A percentile compares a stretch with the other conserved stretches of the same genome.
Evolutionary conservation across 2,329 filamentous ascomycete genomes (phyloP).

Genomic region (Byssothecium circinans): DNA sequence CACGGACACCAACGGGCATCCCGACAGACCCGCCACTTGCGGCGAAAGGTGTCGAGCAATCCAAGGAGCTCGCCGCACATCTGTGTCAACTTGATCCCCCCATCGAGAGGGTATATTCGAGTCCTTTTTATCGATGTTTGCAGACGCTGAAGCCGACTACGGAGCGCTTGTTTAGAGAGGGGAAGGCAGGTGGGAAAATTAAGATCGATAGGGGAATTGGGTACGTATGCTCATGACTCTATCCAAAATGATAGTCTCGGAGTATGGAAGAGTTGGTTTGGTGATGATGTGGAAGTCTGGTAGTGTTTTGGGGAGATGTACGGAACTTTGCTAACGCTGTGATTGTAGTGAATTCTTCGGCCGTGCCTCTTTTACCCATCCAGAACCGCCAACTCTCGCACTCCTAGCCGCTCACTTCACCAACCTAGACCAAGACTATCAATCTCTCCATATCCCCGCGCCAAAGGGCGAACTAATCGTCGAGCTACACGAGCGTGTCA

Average conservation of each 20-base stretch:
- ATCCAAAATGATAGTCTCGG: too few species aligned
- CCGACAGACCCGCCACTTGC: conserved; percentile 85
- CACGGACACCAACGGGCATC: conserved; percentile 78
- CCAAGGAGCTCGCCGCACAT: conserved; percentile 71
- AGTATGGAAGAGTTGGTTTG: too few species aligned
- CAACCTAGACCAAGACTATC: conserved; percentile 59
- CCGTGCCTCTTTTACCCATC: conserved; percentile 80
- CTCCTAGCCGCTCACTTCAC: conserved; percentile 70
- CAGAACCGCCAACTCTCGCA: conserved; percentile 67
- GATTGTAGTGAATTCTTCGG: conserved; percentile 83
- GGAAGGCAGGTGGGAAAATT: conserved; percentile 45
- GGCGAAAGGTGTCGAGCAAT: conserved; percentile 81
- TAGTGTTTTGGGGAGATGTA: conserved; percentile 59
- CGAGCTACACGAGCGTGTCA: conserved; percentile 78
- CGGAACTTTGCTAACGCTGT: conserved; percentile 20
- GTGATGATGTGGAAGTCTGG: too few species aligned
- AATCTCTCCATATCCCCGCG: conserved; percentile 67
- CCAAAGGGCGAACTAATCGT: conserved; percentile 76
- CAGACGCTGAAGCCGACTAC: conserved; percentile 45
- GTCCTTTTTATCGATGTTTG: conserved; percentile 47
- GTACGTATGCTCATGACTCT: conserved; percentile 38
- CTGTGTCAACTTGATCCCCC: conserved; percentile 65
- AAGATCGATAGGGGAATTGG: conserved; percentile 57
- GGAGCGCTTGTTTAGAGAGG: conserved; percentile 34
- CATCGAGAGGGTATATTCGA: conserved; percentile 72